Base-by-base conservation (phyloP, 2,329 filamentous ascomycete genomes). In the Chrysoporthe cubensis region DNA sequence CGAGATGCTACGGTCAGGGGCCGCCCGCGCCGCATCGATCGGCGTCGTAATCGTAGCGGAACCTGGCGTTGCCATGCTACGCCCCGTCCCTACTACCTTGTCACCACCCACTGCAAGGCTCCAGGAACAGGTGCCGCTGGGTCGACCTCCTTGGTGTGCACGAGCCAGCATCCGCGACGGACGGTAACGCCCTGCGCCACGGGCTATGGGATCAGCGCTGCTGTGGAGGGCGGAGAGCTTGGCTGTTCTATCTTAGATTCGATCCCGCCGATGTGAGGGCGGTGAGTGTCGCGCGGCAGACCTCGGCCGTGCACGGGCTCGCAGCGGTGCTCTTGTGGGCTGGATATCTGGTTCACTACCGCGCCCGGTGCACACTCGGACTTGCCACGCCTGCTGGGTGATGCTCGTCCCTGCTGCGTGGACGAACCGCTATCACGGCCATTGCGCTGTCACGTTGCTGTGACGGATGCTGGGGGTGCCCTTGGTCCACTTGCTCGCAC, bases 371-470 rank as follows among this genome's bases (percentile, higher is more conserved):
- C 21, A 21, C 32, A 32, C 16, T 63, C 71, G 68, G 69, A 62
- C 60, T 71, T 67, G 68, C 71, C 68, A 40, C 6, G 37, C 26
- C 26, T 26, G 26, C 26, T 73, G 68, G 68, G 59, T 34, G 63
- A 65, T 57, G 52, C 32, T 57, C 52, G 26, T 26, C 26, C 26
- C 26, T 26, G 26, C 26, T 54, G 26, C 50, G 26, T 18, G 54
- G 34, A 57, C 54, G 11, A 21, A 37, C 18, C 16, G 34, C 34
- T 4, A 3, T 34, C 52, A 54, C 40, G 18, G 48, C 34, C 50
- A 37, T 50, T 57, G 46, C 58, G 58, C 60, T 42, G 58, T 58
- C 32, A 9, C 16, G 16, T 9, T n/a, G 26, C 34, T 32, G 52
- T 11, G 40, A 61, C 32, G 59, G 65, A 58, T n/a, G 57, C 32